phyloP scores from a whole-genome alignment of 495 filamentous ascomycete genomes.

The Durotheca rogersii region DNA sequence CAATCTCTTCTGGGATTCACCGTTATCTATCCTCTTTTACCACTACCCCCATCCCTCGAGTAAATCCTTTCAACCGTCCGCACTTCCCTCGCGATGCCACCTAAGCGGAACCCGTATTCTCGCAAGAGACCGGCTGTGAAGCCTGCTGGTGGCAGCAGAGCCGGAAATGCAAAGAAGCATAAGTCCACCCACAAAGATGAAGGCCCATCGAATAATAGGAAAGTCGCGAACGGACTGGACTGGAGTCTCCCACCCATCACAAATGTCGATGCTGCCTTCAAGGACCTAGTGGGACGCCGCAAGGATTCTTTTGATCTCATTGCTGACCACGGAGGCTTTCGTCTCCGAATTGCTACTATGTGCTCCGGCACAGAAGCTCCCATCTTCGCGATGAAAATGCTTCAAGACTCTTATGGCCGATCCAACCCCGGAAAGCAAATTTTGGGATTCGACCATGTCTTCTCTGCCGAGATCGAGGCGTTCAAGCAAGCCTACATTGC shows the following conservation, averaged over 20 bases:
- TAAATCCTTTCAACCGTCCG: no score
- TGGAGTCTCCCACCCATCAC: slow-evolving; percentile 26
- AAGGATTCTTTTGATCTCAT: slow-evolving; percentile 3
- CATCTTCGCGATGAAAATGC: slow-evolving; percentile 62
- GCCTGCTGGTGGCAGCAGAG: no score
- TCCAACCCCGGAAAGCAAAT: slow-evolving; percentile 8
- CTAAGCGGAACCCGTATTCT: no score
- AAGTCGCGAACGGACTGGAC: slow-evolving; percentile 8
- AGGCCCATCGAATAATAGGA: not conserved
- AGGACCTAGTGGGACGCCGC: slow-evolving; percentile 30
- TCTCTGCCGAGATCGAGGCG: slow-evolving; percentile 76
- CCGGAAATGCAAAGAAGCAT: no score
- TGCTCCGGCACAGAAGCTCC: slow-evolving; percentile 85
- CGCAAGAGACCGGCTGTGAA: no score
- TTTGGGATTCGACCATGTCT: slow-evolving; percentile 62
- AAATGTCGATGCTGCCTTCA: slow-evolving; percentile 34
- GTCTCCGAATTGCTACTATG: slow-evolving; percentile 67
- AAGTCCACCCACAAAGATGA: not conserved
- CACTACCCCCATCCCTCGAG: no score
- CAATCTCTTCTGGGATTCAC: no score
- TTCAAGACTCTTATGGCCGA: slow-evolving; percentile 40
- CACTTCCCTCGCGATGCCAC: no score
- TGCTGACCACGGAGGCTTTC: not conserved
- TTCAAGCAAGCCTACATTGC: slow-evolving; percentile 82
- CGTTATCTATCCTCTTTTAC: no score